Evolutionary conservation across 306 rosid genomes (phyloP).

Genomic region (Fragaria nilgerrensis): DNA sequence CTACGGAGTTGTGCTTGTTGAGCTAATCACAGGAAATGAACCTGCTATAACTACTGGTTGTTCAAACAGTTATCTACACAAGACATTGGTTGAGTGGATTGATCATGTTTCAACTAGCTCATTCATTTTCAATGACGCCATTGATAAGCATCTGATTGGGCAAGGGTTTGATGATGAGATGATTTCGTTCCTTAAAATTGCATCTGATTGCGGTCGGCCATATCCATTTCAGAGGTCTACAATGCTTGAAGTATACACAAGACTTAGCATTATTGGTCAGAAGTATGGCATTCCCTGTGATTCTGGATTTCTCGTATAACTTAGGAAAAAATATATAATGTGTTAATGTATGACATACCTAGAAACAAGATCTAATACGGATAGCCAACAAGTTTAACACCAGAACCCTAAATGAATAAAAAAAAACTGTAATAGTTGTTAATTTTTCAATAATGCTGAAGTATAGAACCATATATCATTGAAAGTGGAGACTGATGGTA

Average conservation of each 20-base stretch:
- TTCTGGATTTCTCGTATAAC: background rate
- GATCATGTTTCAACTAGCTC: background rate
- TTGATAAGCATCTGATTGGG: slow-evolving; percentile 12
- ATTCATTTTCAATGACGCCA: background rate
- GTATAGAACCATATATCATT: no score
- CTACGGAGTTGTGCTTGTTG: slow-evolving; percentile 16
- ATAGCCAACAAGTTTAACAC: background rate
- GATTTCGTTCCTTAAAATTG: slow-evolving; percentile 7
- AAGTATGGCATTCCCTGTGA: slow-evolving; percentile 12
- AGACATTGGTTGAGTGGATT: slow-evolving; percentile 8
- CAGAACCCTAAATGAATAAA: no score
- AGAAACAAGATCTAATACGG: no score
- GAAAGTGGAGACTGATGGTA: no score
- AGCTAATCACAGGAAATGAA: slow-evolving; percentile 11
- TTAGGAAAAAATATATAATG: no score
- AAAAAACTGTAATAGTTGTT: no score
- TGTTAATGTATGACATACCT: no score
- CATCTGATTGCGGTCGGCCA: slow-evolving; percentile 5
- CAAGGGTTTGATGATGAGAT: slow-evolving; percentile 16
- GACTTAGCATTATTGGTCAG: slow-evolving; percentile 1
- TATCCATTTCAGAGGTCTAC: slow-evolving; percentile 18
- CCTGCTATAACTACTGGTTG: background rate
- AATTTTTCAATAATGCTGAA: no score
- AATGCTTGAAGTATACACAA: slow-evolving; percentile 22
- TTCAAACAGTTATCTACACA: background rate